Conservation (phyloP, 352 stramenopile species). For the Phytophthora aleatoria region DNA sequence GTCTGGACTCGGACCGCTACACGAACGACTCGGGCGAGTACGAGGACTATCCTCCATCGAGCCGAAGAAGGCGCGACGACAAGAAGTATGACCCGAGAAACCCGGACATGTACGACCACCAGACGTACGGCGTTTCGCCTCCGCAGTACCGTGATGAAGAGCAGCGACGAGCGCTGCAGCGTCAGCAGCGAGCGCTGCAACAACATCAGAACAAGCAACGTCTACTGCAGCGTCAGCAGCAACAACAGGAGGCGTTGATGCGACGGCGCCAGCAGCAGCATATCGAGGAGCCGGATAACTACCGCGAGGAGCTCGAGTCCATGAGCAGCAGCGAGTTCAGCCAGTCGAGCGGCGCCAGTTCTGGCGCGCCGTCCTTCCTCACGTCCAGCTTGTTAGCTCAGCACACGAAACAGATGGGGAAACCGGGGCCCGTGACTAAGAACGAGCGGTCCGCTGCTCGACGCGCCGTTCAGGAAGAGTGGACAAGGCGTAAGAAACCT, state of each 20-base stretch:
- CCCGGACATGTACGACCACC: constrained; percentile 33
- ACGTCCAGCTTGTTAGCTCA: constrained; percentile 56
- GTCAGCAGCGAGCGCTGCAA: constrained; percentile 39
- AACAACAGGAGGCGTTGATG: constrained; percentile 29
- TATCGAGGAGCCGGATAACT: constrained; percentile 17
- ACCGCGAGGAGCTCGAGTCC: constrained; percentile 14
- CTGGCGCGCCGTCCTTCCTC: constrained; percentile 31
- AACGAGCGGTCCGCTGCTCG: constrained; percentile 20
- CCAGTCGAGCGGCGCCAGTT: constrained; percentile 26
- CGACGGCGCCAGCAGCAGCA: constrained; percentile 24
- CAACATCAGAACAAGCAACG: constrained; percentile 35
- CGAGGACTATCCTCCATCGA: constrained; percentile 25
- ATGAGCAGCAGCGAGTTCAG: constrained; percentile 40
- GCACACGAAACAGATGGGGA: constrained; percentile 57
- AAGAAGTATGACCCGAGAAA: constrained; percentile 34
- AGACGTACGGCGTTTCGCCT: constrained; percentile 22
- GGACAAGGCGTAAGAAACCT: constrained; percentile 7
- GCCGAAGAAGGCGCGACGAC: constrained; percentile 22
- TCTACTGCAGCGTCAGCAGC: constrained; percentile 32
- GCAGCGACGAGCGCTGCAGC: constrained; percentile 31
- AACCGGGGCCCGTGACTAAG: constrained; percentile 41
- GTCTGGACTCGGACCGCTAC: constrained; percentile 26
- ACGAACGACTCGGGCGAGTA: constrained; percentile 26
- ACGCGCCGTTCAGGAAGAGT: constrained; percentile 18
- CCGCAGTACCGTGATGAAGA: constrained; percentile 27